A percentile compares a stretch with the other conserved stretches of the same genome.
Evolutionary conservation across 1,284 basidiomycete genomes (phyloP).

Genomic region (Pascua sp.): DNA sequence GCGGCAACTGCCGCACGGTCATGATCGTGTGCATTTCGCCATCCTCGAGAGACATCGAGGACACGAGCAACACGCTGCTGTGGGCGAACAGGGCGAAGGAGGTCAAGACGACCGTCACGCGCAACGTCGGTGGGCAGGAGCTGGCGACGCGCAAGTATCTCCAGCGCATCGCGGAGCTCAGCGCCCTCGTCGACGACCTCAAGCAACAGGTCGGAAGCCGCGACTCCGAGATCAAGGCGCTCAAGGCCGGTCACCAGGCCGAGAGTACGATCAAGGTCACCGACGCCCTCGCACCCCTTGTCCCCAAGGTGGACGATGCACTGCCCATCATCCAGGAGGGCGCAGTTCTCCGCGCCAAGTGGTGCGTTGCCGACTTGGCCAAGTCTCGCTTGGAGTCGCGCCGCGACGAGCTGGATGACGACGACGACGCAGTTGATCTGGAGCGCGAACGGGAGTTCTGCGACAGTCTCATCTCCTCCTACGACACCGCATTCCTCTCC

Average conservation of each 20-base stretch:
- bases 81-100: slow-evolving; percentile 95
- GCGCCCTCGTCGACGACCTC: slow-evolving; percentile 52
- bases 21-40: slow-evolving; percentile 97
- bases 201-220: slow-evolving; percentile 60
- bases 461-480: slow-evolving; percentile 63
- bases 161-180: slow-evolving; percentile 73
- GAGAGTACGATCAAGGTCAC: slow-evolving; percentile 60
- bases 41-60: slow-evolving; percentile 89
- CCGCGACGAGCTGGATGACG: slow-evolving; percentile 62
- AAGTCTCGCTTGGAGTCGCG: slow-evolving; percentile 64
- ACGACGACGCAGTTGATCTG: slow-evolving; percentile 23
- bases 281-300: slow-evolving; percentile 65
- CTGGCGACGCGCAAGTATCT: slow-evolving; percentile 91
- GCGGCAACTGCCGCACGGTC: slow-evolving; percentile 95
- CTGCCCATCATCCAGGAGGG: slow-evolving; percentile 70
- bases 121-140: slow-evolving; percentile 89
- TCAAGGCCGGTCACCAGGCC: slow-evolving; percentile 4
- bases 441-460: slow-evolving; percentile 71
- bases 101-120: slow-evolving; percentile 87
- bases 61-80: slow-evolving; percentile 92
- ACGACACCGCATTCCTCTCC: slow-evolving; percentile 64
- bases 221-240: slow-evolving; percentile 40
- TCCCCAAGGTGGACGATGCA: slow-evolving; percentile 64
- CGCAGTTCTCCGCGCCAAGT: slow-evolving; percentile 67
- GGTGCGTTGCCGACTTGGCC: slow-evolving; percentile 70